Base-by-base conservation (phyloP, 352 stramenopile species). In the Paralagenidium karlingii region DNA sequence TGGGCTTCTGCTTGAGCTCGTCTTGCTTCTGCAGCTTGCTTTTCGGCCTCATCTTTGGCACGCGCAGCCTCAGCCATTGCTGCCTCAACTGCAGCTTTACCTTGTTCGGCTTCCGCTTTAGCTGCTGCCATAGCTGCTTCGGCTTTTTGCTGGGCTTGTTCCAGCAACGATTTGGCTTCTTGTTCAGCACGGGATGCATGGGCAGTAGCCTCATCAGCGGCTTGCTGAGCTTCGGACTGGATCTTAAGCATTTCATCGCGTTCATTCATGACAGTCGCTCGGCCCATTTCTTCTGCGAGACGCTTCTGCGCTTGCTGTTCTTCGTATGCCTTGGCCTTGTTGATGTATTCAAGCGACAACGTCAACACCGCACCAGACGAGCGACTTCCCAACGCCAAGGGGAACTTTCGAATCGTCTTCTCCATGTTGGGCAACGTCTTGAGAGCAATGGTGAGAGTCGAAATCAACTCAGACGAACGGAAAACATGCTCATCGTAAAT, bases 401-500 rank as follows among this genome's bases (percentile, higher is more conserved):
- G 77, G 43, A 85, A 90, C 39, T 83, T 83, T 46, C 83, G 84
- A 11, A 61, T 79, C 8, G 71, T 62, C 60, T 90, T 90, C 40
- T 77, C 47, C 77, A 90, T 84, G 41, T 90, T 88, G 0, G 77
- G 71, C 25, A 90, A 41, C 19, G 77, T 85, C 50, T 81, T 85
- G 27, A 90, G 37, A 24, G 77, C 70, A 40, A 90, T 82, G 22
- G 74, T 68, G 34, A 90, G 54, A 28, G 74, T 86, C 12, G 74
- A 66, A 41, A 90, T 63, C 19, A 90, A 52, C 34, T 83, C 62
- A 4, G 70, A 79, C 11, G 68, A 56, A 8, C 71, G 66, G 61
- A 90, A 90, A 21, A 86, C 53, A 45, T 87, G 77, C 34, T 88
- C 69, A 30, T 90, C 66, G 36, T 85, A 88, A 16, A 90, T 64